Conservation (phyloP, 1,284 basidiomycete genomes). For the Malassezia obtusa region DNA sequence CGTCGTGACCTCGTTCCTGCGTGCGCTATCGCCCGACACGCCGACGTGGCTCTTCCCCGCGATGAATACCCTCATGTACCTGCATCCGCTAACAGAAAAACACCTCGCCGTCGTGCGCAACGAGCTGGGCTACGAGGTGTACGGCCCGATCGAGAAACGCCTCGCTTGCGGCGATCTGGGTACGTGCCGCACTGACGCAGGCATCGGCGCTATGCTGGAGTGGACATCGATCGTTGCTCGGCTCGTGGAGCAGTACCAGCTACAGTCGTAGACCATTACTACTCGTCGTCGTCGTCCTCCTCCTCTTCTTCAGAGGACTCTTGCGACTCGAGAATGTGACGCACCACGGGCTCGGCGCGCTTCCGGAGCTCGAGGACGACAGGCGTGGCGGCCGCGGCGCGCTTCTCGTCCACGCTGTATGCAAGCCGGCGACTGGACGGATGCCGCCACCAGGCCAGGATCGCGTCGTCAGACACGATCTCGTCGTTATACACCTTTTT, state of each 20-base stretch:
- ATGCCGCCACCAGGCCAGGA: conserved; percentile 49
- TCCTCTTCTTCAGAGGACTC: conserved; percentile 46
- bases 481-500: conserved; percentile 51
- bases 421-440: conserved; percentile 16
- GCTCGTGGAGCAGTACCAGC: conserved; percentile 17
- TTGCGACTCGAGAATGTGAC: conserved; percentile 48
- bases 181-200: conserved; percentile 32
- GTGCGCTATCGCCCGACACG: conserved; percentile 69
- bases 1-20: conserved; percentile 78
- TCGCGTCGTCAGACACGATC: conserved; percentile 49
- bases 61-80: conserved; percentile 97
- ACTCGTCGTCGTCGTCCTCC: conserved; percentile 10
- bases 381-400: conserved; percentile 22
- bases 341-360: conserved; percentile 48
- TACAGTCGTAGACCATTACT: not conserved
- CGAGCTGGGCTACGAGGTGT: conserved; percentile 65
- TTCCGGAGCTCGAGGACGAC: conserved; percentile 45
- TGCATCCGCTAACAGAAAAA: conserved; percentile 77
- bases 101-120: conserved; percentile 61
- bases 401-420: conserved; percentile 5
- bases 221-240: conserved; percentile 31
- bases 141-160: conserved; percentile 73
- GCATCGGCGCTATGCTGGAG: conserved; percentile 37
- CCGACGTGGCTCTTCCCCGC: conserved; percentile 85
- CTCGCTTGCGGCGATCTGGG: conserved; percentile 90